Evolutionary conservation across 345 rosid genomes (phyloP).

Genomic region (Gossypium arboreum): DNA sequence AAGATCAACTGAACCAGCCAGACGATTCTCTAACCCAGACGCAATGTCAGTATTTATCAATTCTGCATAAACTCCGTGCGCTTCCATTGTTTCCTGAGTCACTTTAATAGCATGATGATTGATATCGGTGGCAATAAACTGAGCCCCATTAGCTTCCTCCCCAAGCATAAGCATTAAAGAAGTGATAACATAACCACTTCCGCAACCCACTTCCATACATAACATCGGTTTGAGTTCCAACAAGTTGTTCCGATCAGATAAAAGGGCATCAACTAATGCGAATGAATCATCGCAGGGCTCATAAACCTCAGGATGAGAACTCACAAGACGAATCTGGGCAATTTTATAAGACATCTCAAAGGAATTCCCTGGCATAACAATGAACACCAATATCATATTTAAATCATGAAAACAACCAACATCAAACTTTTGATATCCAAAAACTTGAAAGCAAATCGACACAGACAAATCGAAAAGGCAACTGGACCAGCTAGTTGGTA

Average conservation of each 20-base stretch:
- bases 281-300: slow-evolving; percentile 96
- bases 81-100: slow-evolving; percentile 55
- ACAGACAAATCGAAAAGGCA: not conserved
- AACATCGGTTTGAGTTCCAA: slow-evolving; percentile 55
- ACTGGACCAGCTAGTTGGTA: too few relatives aligned
- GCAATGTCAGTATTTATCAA: slow-evolving; percentile 56
- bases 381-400: not conserved
- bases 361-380: slow-evolving; percentile 5
- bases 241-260: slow-evolving; percentile 55
- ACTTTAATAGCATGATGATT: slow-evolving; percentile 60
- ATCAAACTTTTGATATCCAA: not conserved
- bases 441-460: not conserved
- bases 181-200: slow-evolving; percentile 83
- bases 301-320: slow-evolving; percentile 83
- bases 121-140: slow-evolving; percentile 63
- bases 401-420: not conserved
- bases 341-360: slow-evolving; percentile 37
- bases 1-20: slow-evolving; percentile 64
- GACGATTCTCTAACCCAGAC: slow-evolving; percentile 61
- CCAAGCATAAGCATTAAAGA: slow-evolving; percentile 72
- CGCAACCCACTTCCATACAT: slow-evolving; percentile 81
- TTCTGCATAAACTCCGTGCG: slow-evolving; percentile 70
- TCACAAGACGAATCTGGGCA: slow-evolving; percentile 72
- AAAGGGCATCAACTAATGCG: slow-evolving; percentile 80
- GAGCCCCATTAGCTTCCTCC: slow-evolving; percentile 31